Evolutionary conservation across 2,329 filamentous ascomycete species (phyloP).

Genomic region (Colletotrichum liaoningense): DNA sequence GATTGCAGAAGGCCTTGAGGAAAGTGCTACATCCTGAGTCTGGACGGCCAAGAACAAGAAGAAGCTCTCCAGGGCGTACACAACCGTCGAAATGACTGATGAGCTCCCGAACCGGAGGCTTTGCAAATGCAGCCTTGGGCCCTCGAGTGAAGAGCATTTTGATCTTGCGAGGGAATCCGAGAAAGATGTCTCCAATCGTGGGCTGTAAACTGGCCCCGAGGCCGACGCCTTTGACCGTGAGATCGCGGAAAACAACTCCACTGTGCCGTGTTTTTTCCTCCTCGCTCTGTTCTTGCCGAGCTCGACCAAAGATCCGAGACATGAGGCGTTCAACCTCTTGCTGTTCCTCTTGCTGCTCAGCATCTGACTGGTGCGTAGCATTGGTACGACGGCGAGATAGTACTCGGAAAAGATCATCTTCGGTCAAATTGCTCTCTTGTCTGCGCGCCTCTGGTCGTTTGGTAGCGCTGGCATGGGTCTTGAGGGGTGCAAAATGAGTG

Average conservation of each 20-base stretch:
- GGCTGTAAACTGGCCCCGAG: constrained; percentile 68
- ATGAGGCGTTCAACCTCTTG: constrained; percentile 71
- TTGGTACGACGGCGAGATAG: constrained; percentile 61
- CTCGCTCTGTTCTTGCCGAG: constrained; percentile 72
- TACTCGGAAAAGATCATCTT: constrained; percentile 63
- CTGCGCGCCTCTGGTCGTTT: constrained; percentile 39
- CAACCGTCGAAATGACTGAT: constrained; percentile 67
- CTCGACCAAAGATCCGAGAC: constrained; percentile 77
- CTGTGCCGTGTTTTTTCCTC: constrained; percentile 77
- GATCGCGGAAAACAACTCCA: constrained; percentile 76
- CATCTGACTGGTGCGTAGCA: constrained; percentile 46
- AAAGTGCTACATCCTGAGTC: constrained; percentile 68
- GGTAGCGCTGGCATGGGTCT: constrained; percentile 35
- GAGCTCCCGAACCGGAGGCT: constrained; percentile 46
- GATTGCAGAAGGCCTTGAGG: constrained; percentile 75
- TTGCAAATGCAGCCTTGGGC: constrained; percentile 48
- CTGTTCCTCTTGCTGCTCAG: constrained; percentile 52
- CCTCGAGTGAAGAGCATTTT: constrained; percentile 41
- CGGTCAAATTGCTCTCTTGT: constrained; percentile 47
- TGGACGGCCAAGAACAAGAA: constrained; percentile 68
- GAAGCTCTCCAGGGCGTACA: constrained; percentile 66
- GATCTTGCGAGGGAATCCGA: constrained; percentile 43
- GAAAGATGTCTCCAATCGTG: constrained; percentile 51
- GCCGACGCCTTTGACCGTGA: constrained; percentile 78
- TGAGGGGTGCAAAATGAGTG: constrained; percentile 43